Evolutionary conservation across 2,329 filamentous ascomycete genomes (phyloP).

Genomic region (Alternaria burnsii): DNA sequence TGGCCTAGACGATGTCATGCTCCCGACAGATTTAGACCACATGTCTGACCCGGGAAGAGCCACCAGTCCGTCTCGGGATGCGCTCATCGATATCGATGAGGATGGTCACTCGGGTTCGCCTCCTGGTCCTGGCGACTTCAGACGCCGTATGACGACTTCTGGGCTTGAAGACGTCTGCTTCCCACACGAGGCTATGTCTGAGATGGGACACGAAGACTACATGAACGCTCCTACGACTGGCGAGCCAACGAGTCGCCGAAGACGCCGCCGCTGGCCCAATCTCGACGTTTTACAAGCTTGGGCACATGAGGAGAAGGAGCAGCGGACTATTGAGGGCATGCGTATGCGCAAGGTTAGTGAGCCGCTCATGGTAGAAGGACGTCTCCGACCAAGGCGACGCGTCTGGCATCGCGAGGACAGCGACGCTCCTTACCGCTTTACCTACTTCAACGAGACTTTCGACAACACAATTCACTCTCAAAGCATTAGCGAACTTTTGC

Average conservation of each 20-base stretch:
- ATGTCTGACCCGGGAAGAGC: conserved; percentile 32
- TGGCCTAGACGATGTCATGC: conserved; percentile 70
- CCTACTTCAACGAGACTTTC: conserved; percentile 98
- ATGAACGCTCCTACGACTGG: conserved; percentile 59
- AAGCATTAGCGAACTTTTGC: conserved; percentile 90
- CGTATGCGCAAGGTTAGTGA: conserved; percentile 92
- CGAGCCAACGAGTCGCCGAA: conserved; percentile 54
- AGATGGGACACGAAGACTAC: conserved; percentile 80
- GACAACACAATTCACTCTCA: conserved; percentile 96
- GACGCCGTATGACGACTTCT: conserved; percentile 58
- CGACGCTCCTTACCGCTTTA: conserved; percentile 92
- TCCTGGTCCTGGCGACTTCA: conserved; percentile 34
- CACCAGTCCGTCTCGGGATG: conserved; percentile 50
- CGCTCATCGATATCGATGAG: conserved; percentile 62
- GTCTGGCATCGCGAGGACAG: conserved; percentile 89
- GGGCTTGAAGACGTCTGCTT: conserved; percentile 93
- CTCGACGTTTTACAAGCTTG: conserved; percentile 85
- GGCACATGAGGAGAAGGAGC: conserved; percentile 89
- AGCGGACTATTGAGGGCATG: conserved; percentile 76
- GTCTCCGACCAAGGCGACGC: conserved; percentile 78
- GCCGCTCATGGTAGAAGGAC: conserved; percentile 88
- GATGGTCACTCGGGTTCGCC: conserved; percentile 60
- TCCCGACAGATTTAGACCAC: conserved; percentile 67
- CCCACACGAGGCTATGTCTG: conserved; percentile 79
- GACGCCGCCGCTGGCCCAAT: conserved; percentile 80